Evolutionary conservation across 352 stramenopile species (phyloP).

Genomic region (Aphanomyces invadans): DNA sequence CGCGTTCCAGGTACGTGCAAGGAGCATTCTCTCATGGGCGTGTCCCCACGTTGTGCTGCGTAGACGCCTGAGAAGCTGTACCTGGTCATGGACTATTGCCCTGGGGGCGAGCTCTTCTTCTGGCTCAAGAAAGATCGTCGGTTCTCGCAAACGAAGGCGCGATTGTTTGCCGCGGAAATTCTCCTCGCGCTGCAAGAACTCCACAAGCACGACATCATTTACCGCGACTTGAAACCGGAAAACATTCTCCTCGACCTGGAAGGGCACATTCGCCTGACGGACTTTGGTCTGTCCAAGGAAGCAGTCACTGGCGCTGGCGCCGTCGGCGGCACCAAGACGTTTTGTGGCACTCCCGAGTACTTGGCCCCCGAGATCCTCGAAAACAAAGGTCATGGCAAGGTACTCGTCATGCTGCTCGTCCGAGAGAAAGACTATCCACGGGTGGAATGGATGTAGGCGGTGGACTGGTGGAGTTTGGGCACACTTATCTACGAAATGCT

Average conservation of each 20-base stretch:
- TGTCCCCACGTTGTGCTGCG: conserved; percentile 28
- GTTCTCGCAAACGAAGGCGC: conserved; percentile 89
- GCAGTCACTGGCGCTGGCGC: conserved; percentile 77
- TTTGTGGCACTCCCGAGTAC: conserved; percentile 93
- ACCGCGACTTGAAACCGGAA: conserved; percentile 95
- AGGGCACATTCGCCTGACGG: conserved; percentile 90
- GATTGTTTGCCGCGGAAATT: conserved; percentile 91
- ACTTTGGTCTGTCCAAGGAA: conserved; percentile 94
- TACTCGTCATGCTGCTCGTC: not conserved
- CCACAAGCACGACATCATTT: conserved; percentile 94
- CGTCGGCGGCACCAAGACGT: conserved; percentile 79
- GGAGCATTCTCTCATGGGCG: not conserved
- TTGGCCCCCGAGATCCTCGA: conserved; percentile 92
- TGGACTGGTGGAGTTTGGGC: conserved; percentile 88
- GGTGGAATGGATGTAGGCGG: conserved; percentile 10
- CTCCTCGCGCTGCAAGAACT: conserved; percentile 88
- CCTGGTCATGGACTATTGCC: conserved; percentile 92
- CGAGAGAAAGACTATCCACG: not conserved
- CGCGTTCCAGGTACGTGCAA: conserved; percentile 49
- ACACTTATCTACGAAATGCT: conserved; percentile 94
- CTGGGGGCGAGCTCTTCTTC: conserved; percentile 92
- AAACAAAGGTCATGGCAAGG: conserved; percentile 89
- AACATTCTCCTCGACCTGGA: conserved; percentile 93
- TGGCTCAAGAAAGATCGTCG: conserved; percentile 91
- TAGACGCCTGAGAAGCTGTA: conserved; percentile 91